Evolutionary conservation across 1,139 yeast genomes (phyloP).

Genomic region (Pichia sp.): DNA sequence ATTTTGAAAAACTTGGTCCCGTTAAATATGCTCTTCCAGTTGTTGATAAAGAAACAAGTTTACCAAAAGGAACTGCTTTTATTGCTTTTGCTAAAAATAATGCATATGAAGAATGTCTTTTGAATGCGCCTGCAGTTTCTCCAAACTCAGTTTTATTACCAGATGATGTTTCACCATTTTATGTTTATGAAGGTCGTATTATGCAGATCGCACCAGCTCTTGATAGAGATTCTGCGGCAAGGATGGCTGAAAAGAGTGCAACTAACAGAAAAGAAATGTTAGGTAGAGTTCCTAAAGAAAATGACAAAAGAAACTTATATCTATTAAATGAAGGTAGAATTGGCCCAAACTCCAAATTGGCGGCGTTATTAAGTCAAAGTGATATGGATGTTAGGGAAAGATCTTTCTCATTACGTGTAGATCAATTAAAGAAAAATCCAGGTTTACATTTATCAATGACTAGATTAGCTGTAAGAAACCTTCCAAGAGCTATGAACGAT

Average conservation of each 20-base stretch:
- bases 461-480: conserved; percentile 86
- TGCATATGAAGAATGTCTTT: conserved; percentile 62
- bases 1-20: conserved; percentile 77
- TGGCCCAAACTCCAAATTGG: conserved; percentile 72
- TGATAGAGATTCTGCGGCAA: conserved; percentile 78
- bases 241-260: conserved; percentile 68
- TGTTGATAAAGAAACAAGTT: conserved; percentile 74
- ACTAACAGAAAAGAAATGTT: conserved; percentile 64
- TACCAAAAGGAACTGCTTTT: conserved; percentile 92
- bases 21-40: conserved; percentile 94
- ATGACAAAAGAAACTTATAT: conserved; percentile 79
- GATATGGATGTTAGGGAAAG: conserved; percentile 88
- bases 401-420: conserved; percentile 78
- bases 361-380: conserved; percentile 56
- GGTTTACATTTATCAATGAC: conserved; percentile 85
- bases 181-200: conserved; percentile 90
- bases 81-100: conserved; percentile 70
- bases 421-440: conserved; percentile 87
- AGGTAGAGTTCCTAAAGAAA: conserved; percentile 76
- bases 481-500: conserved; percentile 88
- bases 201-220: conserved; percentile 80
- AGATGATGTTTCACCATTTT: conserved; percentile 84
- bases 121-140: conserved; percentile 72
- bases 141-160: conserved; percentile 78
- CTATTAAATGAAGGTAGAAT: conserved; percentile 92